These are phyloP conservation scores for Mucor velutinosus DNA, from an alignment of 371 early-diverging fungal genomes.

Conservation along the genomic window DNA sequence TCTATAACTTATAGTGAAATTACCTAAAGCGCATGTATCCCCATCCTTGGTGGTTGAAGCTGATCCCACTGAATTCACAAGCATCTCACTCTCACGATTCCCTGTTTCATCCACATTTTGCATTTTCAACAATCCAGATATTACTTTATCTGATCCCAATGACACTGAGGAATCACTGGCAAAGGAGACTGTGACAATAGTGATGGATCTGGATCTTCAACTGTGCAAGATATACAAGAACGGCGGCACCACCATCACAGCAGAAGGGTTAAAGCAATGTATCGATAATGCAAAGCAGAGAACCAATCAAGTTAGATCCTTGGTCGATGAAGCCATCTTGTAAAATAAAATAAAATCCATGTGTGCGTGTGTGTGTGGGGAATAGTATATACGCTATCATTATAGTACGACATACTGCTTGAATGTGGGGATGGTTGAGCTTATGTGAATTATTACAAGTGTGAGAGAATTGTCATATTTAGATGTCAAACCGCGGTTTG, in stretches of 20 bases:
- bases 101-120: conserved; percentile 71
- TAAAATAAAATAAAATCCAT: not conserved
- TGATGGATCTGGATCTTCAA: conserved; percentile 61
- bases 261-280: conserved; percentile 42
- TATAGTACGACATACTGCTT: not conserved
- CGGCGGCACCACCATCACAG: conserved; percentile 50
- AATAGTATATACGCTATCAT: not conserved
- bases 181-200: conserved; percentile 59
- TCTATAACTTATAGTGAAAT: conserved; percentile 48
- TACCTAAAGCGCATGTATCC: conserved; percentile 65
- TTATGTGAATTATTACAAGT: conserved; percentile 6
- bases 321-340: conserved; percentile 16
- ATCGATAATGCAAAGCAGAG: conserved; percentile 49
- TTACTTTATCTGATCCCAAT: conserved; percentile 74
- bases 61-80: conserved; percentile 44
- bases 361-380: conserved; percentile 1
- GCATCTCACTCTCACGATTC: conserved; percentile 54
- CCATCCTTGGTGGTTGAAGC: conserved; percentile 66
- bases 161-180: conserved; percentile 71
- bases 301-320: conserved; percentile 37
- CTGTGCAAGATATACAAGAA: conserved; percentile 57
- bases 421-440: not conserved
- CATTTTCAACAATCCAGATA: conserved; percentile 59
- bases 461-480: conserved; percentile 19
- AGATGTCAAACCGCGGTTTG: conserved; percentile 24